A percentile compares a stretch with the other conserved stretches of the same genome.
phyloP scores from a whole-genome alignment of 441 rosid genomes.

The Euphorbia celastroides region DNA sequence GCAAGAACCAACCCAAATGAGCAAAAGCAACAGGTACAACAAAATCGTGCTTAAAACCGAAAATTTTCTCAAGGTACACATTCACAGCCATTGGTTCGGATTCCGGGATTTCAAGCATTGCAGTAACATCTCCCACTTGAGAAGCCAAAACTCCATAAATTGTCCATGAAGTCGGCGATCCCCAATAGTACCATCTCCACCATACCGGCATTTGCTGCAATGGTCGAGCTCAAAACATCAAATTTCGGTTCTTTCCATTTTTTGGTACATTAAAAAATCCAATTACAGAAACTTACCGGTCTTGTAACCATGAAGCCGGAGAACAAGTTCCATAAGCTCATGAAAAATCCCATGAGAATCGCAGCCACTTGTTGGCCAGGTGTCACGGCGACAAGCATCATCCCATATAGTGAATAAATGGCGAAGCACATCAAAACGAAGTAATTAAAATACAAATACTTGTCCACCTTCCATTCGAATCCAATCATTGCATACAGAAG shows the following conservation, averaged over 20 bases:
- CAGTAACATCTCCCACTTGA: slow-evolving; percentile 36
- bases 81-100: slow-evolving; percentile 22
- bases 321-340: slow-evolving; percentile 63
- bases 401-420: too few species aligned
- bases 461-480: slow-evolving; percentile 29
- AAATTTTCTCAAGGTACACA: slow-evolving; percentile 27
- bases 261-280: too few species aligned
- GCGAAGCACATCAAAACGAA: slow-evolving; percentile 49
- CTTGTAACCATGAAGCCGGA: slow-evolving; percentile 51
- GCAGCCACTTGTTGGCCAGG: slow-evolving; percentile 56
- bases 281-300: slow-evolving; percentile 22
- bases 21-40: slow-evolving; percentile 39
- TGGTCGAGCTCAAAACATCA: not conserved
- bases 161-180: slow-evolving; percentile 62
- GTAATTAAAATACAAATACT: slow-evolving; percentile 49
- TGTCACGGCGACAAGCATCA: slow-evolving; percentile 63
- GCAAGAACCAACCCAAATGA: slow-evolving; percentile 45
- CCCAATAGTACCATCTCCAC: too few species aligned
- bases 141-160: slow-evolving; percentile 53
- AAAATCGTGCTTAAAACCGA: slow-evolving; percentile 41
- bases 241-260: not conserved
- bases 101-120: slow-evolving; percentile 14
- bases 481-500: slow-evolving; percentile 53
- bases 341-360: slow-evolving; percentile 49
- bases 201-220: slow-evolving; percentile 47